Evolutionary conservation across 2,329 filamentous ascomycete genomes (phyloP).

Genomic region (Huntiella bhutanensis): DNA sequence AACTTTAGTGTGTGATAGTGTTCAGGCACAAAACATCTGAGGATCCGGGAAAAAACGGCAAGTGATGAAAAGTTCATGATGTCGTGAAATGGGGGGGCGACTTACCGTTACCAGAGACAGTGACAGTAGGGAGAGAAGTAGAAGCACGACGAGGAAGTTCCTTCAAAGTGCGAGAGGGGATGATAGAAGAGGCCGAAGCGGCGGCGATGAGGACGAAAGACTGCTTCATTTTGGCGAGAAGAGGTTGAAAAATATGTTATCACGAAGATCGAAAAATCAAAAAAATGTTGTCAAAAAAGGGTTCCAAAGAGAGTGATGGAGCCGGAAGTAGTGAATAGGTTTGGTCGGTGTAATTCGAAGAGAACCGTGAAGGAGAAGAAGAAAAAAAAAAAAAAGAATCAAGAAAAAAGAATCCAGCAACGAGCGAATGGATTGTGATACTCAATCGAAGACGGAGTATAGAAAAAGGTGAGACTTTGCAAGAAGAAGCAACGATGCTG

Average conservation of each 20-base stretch:
- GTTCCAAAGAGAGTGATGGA: conserved; percentile 9
- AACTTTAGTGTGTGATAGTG: too few relatives aligned
- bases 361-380: conserved; percentile 2
- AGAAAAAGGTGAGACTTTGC: conserved; percentile 5
- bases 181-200: conserved; percentile 26
- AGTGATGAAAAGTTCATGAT: background rate
- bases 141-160: conserved; percentile 29
- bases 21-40: background rate
- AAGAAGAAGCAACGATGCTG: conserved; percentile 18
- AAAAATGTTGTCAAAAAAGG: conserved; percentile 7
- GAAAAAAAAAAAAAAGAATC: conserved; percentile 13
- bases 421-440: conserved; percentile 19
- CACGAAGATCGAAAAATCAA: conserved; percentile 11
- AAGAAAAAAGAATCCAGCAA: conserved; percentile 19
- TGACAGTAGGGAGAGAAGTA: conserved; percentile 30
- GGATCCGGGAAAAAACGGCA: too few relatives aligned
- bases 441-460: conserved; percentile 6
- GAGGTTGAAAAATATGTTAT: background rate
- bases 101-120: conserved; percentile 38
- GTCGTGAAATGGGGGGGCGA: background rate
- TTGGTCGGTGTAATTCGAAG: background rate
- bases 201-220: conserved; percentile 22
- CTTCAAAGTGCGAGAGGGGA: conserved; percentile 30
- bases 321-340: background rate
- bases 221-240: conserved; percentile 12